Evolutionary conservation across 1,139 yeast genomes (phyloP), one percentile per base, ranked within the genome.

Genomic region (Kluyveromyces sp.): DNA sequence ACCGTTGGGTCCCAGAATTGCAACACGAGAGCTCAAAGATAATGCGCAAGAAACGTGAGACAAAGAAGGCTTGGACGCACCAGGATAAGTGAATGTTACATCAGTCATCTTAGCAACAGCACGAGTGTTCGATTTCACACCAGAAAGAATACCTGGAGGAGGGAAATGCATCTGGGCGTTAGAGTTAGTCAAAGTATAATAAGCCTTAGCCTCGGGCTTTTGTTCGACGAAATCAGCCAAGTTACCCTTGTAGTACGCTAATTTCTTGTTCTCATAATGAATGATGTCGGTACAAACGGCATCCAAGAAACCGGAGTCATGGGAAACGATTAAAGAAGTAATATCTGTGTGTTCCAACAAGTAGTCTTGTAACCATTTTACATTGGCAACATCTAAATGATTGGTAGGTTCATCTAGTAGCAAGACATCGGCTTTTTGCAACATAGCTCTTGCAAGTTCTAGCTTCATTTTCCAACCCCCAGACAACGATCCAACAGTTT

Each of bases 401-500:
- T 92, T 92, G 54, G 98, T 92, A 66, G 98, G 98, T 78, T 92
- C 98, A 68, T 92, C 98, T 63, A 92, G 75, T 57, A 92, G 72
- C 56, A 92, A 75, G 43, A 92, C 89, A 68, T 92, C 98, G 30
- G 98, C 98, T 69, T 83, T 87, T 89, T 88, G 86, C 59, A 92
- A 74, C 95, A 92, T 89, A 40, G 98, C 98, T 71, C 97, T 83
- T 16, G 98, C 98, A 61, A 92, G 75, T 67, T 89, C 98, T 54
- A 92, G 77, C 71, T 92, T 92, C 98, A 92, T 92, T 70, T 92
- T 92, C 96, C 96, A 88, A 64, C 98, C 98, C 67, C 98, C 98
- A 46, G 96, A 87, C 51, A 92, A 73, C 2, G 97, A 85, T 36
- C 96, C 96, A 49, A 92, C 96, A 43, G 86, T 77, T 68, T 89